Percentiles rank a stretch among this genome's conserved stretches.
Conservation (phyloP, 2,329 filamentous ascomycete genomes). For the Botrytis deweyae region DNA sequence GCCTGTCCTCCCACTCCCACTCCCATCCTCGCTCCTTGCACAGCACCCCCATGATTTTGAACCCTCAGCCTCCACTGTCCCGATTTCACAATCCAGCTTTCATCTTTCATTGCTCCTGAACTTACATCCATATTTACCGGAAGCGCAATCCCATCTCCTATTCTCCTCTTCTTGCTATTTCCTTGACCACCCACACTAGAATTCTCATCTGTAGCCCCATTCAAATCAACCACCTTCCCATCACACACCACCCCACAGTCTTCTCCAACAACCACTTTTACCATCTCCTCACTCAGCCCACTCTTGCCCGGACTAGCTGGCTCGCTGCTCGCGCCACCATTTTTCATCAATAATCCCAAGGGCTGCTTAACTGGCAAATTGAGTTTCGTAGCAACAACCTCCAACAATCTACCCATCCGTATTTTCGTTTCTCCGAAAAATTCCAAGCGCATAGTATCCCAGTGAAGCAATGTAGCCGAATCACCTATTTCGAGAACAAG, state of each 20-base stretch:
- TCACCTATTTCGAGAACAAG: slow-evolving; percentile 77
- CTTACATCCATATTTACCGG: background rate
- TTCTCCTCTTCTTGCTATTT: slow-evolving; percentile 25
- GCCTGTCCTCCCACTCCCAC: slow-evolving; percentile 46
- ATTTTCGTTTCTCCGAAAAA: slow-evolving; percentile 72
- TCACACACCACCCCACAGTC: slow-evolving; percentile 61
- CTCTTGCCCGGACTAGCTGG: slow-evolving; percentile 67
- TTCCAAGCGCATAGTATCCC: slow-evolving; percentile 42
- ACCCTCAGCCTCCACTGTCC: slow-evolving; percentile 74
- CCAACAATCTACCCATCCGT: slow-evolving; percentile 70
- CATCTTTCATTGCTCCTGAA: slow-evolving; percentile 25
- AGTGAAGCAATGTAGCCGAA: slow-evolving; percentile 55
- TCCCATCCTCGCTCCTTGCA: slow-evolving; percentile 70
- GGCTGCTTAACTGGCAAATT: slow-evolving; percentile 63
- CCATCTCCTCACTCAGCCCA: slow-evolving; percentile 66
- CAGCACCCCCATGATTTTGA: slow-evolving; percentile 49
- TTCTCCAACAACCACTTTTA: slow-evolving; percentile 62
- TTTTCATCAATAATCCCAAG: slow-evolving; percentile 64
- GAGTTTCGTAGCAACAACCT: slow-evolving; percentile 79
- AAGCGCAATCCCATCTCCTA: slow-evolving; percentile 8
- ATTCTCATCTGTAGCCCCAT: background rate
- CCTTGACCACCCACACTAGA: background rate
- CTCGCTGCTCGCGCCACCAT: slow-evolving; percentile 60
- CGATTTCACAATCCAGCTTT: slow-evolving; percentile 60
- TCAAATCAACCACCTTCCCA: slow-evolving; percentile 42